phyloP scores from a whole-genome alignment of 179 eudicot genomes.

The Beta lomatogona region DNA sequence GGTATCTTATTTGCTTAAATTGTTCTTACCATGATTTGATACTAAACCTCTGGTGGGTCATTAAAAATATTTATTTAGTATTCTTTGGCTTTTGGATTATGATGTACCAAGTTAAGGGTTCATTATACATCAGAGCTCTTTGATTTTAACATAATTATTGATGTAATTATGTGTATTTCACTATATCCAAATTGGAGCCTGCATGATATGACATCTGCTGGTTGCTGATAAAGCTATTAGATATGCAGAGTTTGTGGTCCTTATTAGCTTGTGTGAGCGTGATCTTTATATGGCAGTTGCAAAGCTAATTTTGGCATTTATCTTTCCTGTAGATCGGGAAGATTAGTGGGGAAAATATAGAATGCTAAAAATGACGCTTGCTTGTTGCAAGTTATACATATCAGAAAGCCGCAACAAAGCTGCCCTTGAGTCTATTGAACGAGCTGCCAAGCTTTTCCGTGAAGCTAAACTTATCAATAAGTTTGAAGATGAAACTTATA shows the following conservation, averaged over 20 bases:
- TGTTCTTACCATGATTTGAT: not conserved
- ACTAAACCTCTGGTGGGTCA: not conserved
- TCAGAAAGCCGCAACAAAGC: conserved; percentile 81
- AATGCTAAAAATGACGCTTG: conserved; percentile 67
- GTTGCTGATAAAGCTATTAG: conserved; percentile 7
- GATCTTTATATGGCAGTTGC: conserved; percentile 11
- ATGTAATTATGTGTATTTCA: not conserved
- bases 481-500: conserved; percentile 78
- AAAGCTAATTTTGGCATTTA: conserved; percentile 21
- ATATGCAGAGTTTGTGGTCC: conserved; percentile 12
- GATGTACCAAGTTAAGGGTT: not conserved
- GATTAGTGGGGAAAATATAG: conserved; percentile 17
- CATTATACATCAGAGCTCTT: not conserved
- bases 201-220: conserved; percentile 1
- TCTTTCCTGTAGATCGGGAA: conserved; percentile 27
- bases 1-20: not conserved
- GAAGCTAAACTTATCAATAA: conserved; percentile 65
- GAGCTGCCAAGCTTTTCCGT: conserved; percentile 59
- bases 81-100: not conserved
- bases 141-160: not conserved
- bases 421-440: conserved; percentile 73
- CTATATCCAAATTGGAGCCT: not conserved
- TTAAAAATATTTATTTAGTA: not conserved
- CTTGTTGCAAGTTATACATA: conserved; percentile 87
- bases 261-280: not conserved